phyloP scores from a whole-genome alignment of 495 filamentous ascomycete genomes.

The Tuber umbilicatum region DNA sequence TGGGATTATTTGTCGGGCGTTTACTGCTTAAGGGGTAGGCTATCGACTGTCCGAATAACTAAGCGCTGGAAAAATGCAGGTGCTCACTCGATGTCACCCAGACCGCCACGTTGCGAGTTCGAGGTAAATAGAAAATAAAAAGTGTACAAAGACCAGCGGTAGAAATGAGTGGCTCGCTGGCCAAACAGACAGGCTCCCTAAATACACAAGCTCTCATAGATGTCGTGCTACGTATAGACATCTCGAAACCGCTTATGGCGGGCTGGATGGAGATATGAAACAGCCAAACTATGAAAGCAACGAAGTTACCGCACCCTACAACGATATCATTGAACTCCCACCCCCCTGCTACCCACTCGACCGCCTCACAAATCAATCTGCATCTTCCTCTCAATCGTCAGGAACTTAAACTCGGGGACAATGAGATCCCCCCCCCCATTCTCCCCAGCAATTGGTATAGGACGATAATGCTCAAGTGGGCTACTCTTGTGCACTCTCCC shows the following conservation, averaged over 20 bases:
- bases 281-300: not conserved
- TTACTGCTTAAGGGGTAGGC: not conserved
- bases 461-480: conserved; percentile 41
- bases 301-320: not conserved
- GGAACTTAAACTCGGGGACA: not conserved
- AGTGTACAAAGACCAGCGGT: not conserved
- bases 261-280: not conserved
- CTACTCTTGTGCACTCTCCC: conserved; percentile 48
- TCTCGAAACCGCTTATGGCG: not conserved
- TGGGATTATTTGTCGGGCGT: too few species aligned
- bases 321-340: not conserved
- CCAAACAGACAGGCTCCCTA: not conserved
- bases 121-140: not conserved
- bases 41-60: not conserved
- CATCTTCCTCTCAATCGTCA: not conserved
- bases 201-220: not conserved
- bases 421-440: not conserved
- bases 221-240: not conserved
- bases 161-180: not conserved
- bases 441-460: not conserved
- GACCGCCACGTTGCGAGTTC: not conserved
- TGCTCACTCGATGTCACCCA: not conserved
- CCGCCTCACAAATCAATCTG: not conserved
- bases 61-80: not conserved
- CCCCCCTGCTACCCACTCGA: not conserved